Base-by-base conservation (phyloP, 352 stramenopile species). In the Sclerospora graminicola region DNA sequence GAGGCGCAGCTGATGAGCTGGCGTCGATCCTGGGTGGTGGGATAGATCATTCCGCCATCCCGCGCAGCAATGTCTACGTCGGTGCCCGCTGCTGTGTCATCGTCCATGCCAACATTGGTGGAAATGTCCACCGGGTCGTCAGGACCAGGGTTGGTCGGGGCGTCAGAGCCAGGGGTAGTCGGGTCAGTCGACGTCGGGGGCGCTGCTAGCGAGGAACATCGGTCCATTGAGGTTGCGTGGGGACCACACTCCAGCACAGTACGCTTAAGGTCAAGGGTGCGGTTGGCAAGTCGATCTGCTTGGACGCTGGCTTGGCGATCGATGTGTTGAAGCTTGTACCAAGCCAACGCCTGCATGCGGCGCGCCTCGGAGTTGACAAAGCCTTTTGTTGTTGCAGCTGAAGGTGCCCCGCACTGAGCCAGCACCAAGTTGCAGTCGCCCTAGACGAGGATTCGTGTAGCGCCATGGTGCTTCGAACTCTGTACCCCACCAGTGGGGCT, bases 281-380 rank as follows among this genome's bases (percentile, higher is more conserved):
- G 28, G 34, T 46, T 57, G 5, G 48, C 44, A 10, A 60, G 44
- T 5, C 51, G 44, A 34, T 60, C 51, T 3, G 51, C 51, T 16
- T 54, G 39, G 13, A 14, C 39, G 40, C 54, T 60, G 6, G 26
- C 51, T n/a, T 48, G 14, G 1, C 51, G 32, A 30, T 51, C 51
- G 51, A 60, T 54, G 40, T 60, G 51, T 2, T 15, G 30, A 8
- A 48, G 29, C 19, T 28, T 8, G 18, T 40, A 14, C 18, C 7
- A 40, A 13, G 23, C 18, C 2, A 40, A 10, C 5, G n/a, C 20
- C 14, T 16, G 15, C 14, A 6, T 6, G 8, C 23, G 6, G 1
- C 18, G 14, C 26, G 24, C 1, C 4, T 20, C 38, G 38, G 7
- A 45, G 8, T 14, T 18, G 14, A 3, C 24, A 8, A n/a, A 35